phyloP scores from a whole-genome alignment of 1,139 yeast species.

The Petasospora rhodanensis region DNA sequence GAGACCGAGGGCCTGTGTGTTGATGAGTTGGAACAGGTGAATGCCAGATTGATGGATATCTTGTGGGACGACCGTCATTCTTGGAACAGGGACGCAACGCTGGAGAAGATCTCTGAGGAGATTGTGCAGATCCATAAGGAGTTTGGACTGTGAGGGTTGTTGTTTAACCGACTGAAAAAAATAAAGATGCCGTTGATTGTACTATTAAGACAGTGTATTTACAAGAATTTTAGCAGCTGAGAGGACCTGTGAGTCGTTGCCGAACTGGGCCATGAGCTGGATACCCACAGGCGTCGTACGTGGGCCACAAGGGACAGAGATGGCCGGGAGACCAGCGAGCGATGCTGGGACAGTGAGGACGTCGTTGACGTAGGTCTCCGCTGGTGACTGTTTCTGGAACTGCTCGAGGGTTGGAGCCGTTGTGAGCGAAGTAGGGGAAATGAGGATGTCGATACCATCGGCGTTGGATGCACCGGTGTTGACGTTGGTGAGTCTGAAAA shows the following conservation, averaged over 20 bases:
- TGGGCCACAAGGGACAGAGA: slow-evolving; percentile 56
- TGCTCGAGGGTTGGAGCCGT: slow-evolving; percentile 51
- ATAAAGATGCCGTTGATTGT: too few relatives aligned
- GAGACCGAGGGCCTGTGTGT: slow-evolving; percentile 50
- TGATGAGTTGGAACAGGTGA: slow-evolving; percentile 69
- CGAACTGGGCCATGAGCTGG: slow-evolving; percentile 83
- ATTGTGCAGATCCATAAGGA: slow-evolving; percentile 13
- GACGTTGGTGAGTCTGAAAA: slow-evolving; percentile 53
- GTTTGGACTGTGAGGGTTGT: too few relatives aligned
- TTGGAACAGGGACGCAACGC: slow-evolving; percentile 57
- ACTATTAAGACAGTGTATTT: too few relatives aligned
- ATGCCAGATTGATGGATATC: slow-evolving; percentile 68
- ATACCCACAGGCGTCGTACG: slow-evolving; percentile 50
- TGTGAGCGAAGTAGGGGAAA: slow-evolving; percentile 71
- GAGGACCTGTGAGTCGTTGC: slow-evolving; percentile 66
- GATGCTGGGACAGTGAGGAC: slow-evolving; percentile 87
- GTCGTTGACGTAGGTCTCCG: slow-evolving; percentile 73
- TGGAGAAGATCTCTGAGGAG: slow-evolving; percentile 23
- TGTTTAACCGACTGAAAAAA: too few relatives aligned
- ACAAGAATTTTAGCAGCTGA: slow-evolving; percentile 27
- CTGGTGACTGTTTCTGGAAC: slow-evolving; percentile 41
- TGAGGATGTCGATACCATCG: slow-evolving; percentile 59
- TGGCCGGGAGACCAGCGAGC: slow-evolving; percentile 84
- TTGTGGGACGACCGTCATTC: slow-evolving; percentile 65
- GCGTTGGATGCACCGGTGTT: slow-evolving; percentile 25